Percentiles rank a stretch among this genome's conserved stretches.
phyloP scores from a whole-genome alignment of 305 asterid species.

The Solanum hybrid region DNA sequence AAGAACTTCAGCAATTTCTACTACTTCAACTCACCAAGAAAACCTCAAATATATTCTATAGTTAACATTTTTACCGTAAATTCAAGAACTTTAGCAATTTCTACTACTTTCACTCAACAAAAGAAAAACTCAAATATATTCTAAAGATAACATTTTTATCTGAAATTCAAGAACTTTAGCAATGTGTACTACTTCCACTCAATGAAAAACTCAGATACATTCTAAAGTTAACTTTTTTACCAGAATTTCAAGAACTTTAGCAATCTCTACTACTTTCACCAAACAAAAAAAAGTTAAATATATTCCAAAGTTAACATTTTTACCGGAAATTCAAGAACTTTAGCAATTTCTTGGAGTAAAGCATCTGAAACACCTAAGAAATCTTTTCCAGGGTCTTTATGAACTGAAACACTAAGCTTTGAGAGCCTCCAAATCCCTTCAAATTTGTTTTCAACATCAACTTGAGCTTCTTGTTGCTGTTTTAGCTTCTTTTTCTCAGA shows the following conservation, averaged over 20 bases:
- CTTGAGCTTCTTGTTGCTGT: constrained; percentile 24
- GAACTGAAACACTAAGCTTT: constrained; percentile 55
- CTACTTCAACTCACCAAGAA: background rate
- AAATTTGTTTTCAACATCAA: constrained; percentile 22
- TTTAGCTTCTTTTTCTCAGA: constrained; percentile 85
- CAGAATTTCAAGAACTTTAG: constrained; percentile 80
- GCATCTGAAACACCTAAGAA: constrained; percentile 59
- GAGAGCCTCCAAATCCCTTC: constrained; percentile 87
- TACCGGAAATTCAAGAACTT: constrained; percentile 90
- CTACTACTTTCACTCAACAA: background rate
- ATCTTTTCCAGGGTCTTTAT: constrained; percentile 91
- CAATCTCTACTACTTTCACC: constrained; percentile 30
- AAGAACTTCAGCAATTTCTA: background rate
- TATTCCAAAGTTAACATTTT: background rate
- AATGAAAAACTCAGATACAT: background rate
- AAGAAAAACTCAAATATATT: background rate
- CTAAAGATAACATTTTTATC: constrained; percentile 25
- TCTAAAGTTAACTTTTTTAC: constrained; percentile 17
- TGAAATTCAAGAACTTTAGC: constrained; percentile 54
- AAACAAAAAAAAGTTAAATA: background rate
- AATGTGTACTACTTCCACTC: background rate
- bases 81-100: constrained; percentile 37
- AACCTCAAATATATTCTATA: background rate
- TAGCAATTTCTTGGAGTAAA: constrained; percentile 68
- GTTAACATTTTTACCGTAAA: constrained; percentile 44